Evolutionary conservation across 139 green algal genomes (phyloP), one percentile per base, ranked within the genome.

Genomic region (Chlorella sp.): DNA sequence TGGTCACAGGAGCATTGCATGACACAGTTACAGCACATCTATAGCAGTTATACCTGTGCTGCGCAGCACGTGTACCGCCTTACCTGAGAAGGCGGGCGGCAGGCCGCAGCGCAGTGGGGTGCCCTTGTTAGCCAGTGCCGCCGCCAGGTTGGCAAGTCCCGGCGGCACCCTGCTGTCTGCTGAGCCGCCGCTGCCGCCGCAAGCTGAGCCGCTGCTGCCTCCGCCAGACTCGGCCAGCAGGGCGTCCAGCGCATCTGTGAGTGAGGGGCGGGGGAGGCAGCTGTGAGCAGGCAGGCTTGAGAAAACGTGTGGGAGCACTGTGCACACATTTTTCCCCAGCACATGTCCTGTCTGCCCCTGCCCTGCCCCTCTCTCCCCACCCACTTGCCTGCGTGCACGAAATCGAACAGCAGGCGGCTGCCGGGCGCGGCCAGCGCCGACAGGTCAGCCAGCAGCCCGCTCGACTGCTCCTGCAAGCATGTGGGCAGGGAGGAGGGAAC

Each of bases 371-470:
- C 28, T 28, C 26, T 28, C 2, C 62, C 24, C 16, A 28, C 22
- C 22, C 65, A 43, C 72, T n/a, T 3, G 30, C 72, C 72, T 78
- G 43, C 58, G 68, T 84, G 74, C 51, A 87, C 19, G 1, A 69
- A 78, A 69, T 87, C 84, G 40, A 84, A 87, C 20, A 84, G 60
- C 34, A 87, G 34, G 32, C 51, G 67, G 62, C 41, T 73, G 28
- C 84, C 84, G 19, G 84, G 74, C 22, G 75, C 75, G 2, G 74
- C 74, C 54, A 87, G 78, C 22, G 75, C 84, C 1, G 58, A 48
- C 30, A 82, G 16, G 54, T 87, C 84, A 3, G 28, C 32, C 17
- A 87, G 40, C 40, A 87, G 56, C 8, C 14, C 72, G 3, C 38
- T 65, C 20, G 40, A 41, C 2, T 75, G 58, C 0, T 73, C 68